Base-by-base conservation (phyloP, 257 asterid species). In the Solanum arcanum region DNA sequence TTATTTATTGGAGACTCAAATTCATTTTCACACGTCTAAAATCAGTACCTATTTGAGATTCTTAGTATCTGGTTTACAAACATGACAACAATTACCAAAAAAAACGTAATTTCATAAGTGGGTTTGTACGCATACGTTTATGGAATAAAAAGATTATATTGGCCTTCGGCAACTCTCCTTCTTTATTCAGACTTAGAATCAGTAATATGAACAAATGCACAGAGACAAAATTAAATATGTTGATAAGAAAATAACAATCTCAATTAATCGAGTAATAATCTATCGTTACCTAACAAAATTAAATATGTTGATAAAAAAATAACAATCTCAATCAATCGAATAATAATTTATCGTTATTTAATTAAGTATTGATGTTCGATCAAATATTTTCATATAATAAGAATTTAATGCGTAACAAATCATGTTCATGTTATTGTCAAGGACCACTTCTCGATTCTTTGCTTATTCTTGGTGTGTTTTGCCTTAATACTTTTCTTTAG, bases 161-260 rank as follows among this genome's bases (percentile, higher is more conserved):
- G 6, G 2, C 6, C 5, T 10, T 21, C 5, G 1, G 1, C 6
- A 23, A 60, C 6, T 0, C 3, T 62, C 3, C 7, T 62, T 3
- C 14, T 23, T 62, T 62, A 10, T 64, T 11, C 72, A 5, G 5
- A 5, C 15, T 60, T 60, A 1, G 25, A 9, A 23, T 9, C 1
- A 13, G n/a, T 9, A 60, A 60, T 21, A 5, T 9, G 14, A 60
- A 60, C 31, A 4, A 60, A 29, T 1, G 23, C 29, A 23, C 1
- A 60, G 3, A 37, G 1, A 37, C 7, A 6, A 37, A 37, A 37
- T 37, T 37, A 37, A 37, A 37, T 1, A 21, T 10, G 1, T 35
- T 5, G 14, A 23, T 21, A 9, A 62, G 11, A 62, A 62, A 5
- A 66, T 25, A 3, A 66, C 20, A 27, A 66, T 66, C 15, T 66